Conservation (phyloP, 2,329 filamentous ascomycete species). For the Orbilia oligospora region DNA sequence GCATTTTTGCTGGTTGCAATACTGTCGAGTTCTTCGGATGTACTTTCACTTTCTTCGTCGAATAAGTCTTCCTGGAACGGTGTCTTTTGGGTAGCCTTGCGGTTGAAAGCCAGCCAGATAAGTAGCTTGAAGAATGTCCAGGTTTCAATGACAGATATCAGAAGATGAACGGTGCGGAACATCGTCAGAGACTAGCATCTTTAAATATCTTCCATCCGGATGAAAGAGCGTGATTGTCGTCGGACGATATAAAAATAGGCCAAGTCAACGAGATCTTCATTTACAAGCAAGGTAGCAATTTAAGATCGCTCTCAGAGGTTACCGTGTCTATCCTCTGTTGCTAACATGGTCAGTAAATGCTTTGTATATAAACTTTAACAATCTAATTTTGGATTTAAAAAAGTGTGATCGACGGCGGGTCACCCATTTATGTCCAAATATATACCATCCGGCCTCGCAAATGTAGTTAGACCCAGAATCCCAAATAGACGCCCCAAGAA, state of each 20-base stretch:
- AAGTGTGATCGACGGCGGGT: not conserved
- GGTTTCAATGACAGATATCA: slow-evolving; percentile 55
- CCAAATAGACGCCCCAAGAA: too few relatives aligned
- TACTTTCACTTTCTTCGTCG: not conserved
- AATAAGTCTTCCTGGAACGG: slow-evolving; percentile 21
- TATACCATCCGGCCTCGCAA: too few relatives aligned
- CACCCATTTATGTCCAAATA: not conserved
- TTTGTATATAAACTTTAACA: not conserved
- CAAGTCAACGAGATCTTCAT: not conserved
- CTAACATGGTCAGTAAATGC: not conserved
- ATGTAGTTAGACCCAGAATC: too few relatives aligned
- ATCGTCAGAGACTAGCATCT: slow-evolving; percentile 21
- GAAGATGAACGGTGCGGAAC: slow-evolving; percentile 55
- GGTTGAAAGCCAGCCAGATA: slow-evolving; percentile 46
- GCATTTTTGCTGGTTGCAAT: not conserved
- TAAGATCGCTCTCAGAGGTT: not conserved
- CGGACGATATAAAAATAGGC: not conserved
- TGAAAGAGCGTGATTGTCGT: not conserved
- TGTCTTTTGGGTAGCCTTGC: slow-evolving; percentile 43
- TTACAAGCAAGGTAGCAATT: not conserved
- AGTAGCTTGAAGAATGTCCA: slow-evolving; percentile 57
- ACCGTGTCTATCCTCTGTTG: not conserved
- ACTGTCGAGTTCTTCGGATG: not conserved
- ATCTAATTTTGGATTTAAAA: not conserved
- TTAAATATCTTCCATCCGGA: not conserved